These are phyloP conservation scores for Zopfochytrium polystomum DNA, from an alignment of 371 early-diverging fungal species.

Conservation along the genomic window DNA sequence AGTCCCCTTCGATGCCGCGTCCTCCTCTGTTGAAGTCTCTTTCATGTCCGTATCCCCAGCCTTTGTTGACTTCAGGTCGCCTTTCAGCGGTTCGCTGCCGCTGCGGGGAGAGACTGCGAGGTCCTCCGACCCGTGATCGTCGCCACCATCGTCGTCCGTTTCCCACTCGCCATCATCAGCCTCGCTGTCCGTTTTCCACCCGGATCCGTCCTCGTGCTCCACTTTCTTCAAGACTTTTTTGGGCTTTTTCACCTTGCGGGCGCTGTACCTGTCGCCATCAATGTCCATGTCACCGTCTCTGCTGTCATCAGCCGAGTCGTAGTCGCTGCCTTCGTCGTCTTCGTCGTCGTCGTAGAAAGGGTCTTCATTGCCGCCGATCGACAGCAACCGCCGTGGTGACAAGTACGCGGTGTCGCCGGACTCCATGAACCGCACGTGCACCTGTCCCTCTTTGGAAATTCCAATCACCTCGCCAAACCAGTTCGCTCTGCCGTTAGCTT, in stretches of 20 bases:
- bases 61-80: background rate
- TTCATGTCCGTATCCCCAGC: background rate
- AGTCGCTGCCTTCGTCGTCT: constrained; percentile 38
- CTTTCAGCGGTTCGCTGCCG: background rate
- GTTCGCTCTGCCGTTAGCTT: constrained; percentile 3
- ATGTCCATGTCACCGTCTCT: constrained; percentile 28
- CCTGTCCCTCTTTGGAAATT: constrained; percentile 36
- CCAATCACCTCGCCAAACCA: constrained; percentile 50
- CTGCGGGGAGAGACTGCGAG: no score
- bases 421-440: constrained; percentile 40
- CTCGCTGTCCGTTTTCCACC: no score
- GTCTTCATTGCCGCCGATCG: constrained; percentile 24
- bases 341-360: constrained; percentile 40
- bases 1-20: constrained; percentile 18
- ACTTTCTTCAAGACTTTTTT: background rate
- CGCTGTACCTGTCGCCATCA: no score
- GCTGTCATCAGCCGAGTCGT: constrained; percentile 32
- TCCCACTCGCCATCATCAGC: constrained; percentile 18
- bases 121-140: constrained; percentile 13
- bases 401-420: constrained; percentile 31
- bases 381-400: constrained; percentile 41
- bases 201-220: background rate
- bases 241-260: constrained; percentile 5
- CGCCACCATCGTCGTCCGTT: constrained; percentile 13
- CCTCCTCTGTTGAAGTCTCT: background rate